These are phyloP conservation scores for Fagus crenata DNA, from an alignment of 306 rosid species.

Conservation along the genomic window DNA sequence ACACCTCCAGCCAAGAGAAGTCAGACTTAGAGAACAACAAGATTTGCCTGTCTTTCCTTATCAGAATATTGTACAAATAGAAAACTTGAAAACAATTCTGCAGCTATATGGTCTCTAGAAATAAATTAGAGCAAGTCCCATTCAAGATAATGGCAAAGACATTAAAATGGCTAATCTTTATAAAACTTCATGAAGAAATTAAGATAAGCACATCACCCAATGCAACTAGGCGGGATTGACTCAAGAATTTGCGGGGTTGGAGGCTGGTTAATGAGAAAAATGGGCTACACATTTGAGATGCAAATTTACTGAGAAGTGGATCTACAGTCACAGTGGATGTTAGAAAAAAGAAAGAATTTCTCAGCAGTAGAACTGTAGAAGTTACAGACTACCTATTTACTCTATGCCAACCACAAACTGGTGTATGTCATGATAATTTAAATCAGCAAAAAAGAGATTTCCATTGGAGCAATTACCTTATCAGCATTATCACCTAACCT, in stretches of 20 bases:
- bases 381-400: conserved; percentile 8
- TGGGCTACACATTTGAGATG: background rate
- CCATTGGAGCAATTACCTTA: conserved; percentile 47
- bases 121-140: background rate
- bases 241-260: background rate
- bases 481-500: conserved; percentile 33
- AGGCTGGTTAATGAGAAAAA: conserved; percentile 13
- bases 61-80: background rate
- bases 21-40: background rate
- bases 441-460: conserved; percentile 10
- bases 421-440: conserved; percentile 6
- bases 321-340: background rate
- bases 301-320: conserved; percentile 2
- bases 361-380: background rate
- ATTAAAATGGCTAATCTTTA: background rate
- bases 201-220: conserved; percentile 1
- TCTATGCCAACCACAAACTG: conserved; percentile 7
- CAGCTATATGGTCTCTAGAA: background rate
- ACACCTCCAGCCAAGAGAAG: background rate
- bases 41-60: background rate
- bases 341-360: conserved; percentile 11
- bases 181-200: background rate
- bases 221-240: background rate
- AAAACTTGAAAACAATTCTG: background rate
- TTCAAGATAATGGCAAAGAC: background rate